Base-by-base conservation (phyloP, 2,329 filamentous ascomycete species). In the Ascochyta fabae region DNA sequence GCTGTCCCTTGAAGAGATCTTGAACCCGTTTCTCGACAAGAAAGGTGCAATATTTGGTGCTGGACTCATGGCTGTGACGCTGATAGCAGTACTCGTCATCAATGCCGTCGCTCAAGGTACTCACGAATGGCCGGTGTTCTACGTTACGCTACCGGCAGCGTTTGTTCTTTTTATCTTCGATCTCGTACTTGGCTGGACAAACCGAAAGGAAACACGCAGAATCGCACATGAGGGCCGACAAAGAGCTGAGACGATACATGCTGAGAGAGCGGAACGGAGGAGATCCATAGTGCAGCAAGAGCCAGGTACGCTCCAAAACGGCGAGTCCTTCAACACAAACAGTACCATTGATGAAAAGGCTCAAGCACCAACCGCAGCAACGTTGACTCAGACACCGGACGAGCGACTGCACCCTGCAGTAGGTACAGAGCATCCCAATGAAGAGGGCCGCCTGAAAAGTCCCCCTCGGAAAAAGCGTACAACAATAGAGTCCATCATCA, bases 1-100 rank as follows among this genome's bases (percentile, higher is more conserved):
- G 0, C 74, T 88, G 0, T 86, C 86, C 0, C 80, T 91, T 0
- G 87, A 89, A 59, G 88, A 91, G 65, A 89, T 91, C 64, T 84
- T 91, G 83, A 90, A 91, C 60, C 89, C 89, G 0, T 91, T 88
- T 54, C 72, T 91, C 0, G 88, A 92, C 67, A 88, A 85, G 60
- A 76, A 79, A 3, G 85, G 88, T 8, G 89, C 89, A 0, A 77
- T 78, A 0, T 87, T 90, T 51, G 88, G 88, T 1, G 85, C 81
- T 0, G 60, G 85, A 5, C 78, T 91, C 51, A 91, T 92, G 87
- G 81, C 86, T 1, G 80, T 79, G 0, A 89, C 88, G 0, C 80
- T 92, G 24, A 77, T 90, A 53, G 86, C 87, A 0, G 77, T 92
- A 0, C 76, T 91, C 2, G 84, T 81, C 0, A 68, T 91, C 26